Evolutionary conservation across 2,329 filamentous ascomycete genomes (phyloP).

Genomic region (Aspergillus vadensis): DNA sequence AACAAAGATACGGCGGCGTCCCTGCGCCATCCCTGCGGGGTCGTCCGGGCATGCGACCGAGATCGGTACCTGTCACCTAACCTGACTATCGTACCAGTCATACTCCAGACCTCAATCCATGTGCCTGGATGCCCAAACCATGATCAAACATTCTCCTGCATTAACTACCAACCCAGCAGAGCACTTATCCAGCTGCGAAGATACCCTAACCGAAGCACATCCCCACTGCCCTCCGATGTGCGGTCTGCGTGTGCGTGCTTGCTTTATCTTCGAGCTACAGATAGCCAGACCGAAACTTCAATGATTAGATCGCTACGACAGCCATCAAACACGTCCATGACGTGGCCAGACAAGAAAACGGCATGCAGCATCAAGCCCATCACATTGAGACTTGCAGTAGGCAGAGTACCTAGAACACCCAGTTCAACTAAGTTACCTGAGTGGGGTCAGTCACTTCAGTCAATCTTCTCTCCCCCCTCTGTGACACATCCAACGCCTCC

Average conservation of each 20-base stretch:
- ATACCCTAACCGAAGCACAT: not conserved
- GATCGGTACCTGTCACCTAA: not conserved
- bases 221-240: not conserved
- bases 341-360: not conserved
- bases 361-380: not conserved
- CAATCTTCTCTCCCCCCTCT: not conserved
- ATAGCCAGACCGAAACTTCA: not conserved
- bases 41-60: not conserved
- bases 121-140: not conserved
- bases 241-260: not conserved
- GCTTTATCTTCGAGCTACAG: not conserved
- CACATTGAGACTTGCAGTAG: too few species aligned
- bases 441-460: not conserved
- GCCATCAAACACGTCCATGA: not conserved
- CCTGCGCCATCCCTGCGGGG: not conserved
- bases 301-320: not conserved
- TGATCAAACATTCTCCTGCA: not conserved
- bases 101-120: not conserved
- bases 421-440: not conserved
- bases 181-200: not conserved
- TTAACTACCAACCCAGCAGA: not conserved
- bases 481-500: not conserved
- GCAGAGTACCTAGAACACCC: not conserved
- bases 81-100: slow-evolving; percentile 1
- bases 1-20: not conserved